Conservation (phyloP, 768 basidiomycete genomes). For the Collybia nuda region DNA sequence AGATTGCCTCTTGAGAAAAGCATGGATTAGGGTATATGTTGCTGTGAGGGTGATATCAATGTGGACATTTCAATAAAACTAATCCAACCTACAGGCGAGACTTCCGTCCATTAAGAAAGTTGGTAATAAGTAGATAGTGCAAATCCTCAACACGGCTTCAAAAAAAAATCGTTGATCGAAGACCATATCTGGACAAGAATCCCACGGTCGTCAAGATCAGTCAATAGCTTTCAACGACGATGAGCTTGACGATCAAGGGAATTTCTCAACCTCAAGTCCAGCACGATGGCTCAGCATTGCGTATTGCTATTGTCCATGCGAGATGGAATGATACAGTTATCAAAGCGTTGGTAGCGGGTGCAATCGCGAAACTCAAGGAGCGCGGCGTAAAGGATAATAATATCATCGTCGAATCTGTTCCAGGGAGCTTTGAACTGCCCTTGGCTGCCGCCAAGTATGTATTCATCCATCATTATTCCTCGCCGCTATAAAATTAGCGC, state of each 20-base stretch:
- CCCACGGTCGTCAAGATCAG: slow-evolving; percentile 28
- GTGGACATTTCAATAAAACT: too few relatives aligned
- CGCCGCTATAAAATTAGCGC: slow-evolving; percentile 9
- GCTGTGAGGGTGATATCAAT: slow-evolving; percentile 34
- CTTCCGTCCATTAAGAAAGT: slow-evolving; percentile 9
- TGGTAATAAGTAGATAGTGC: not conserved
- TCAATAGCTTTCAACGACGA: slow-evolving; percentile 21
- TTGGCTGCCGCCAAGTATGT: slow-evolving; percentile 81
- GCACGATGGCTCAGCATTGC: slow-evolving; percentile 78
- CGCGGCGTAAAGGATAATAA: slow-evolving; percentile 87
- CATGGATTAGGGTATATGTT: slow-evolving; percentile 74
- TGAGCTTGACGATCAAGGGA: slow-evolving; percentile 76
- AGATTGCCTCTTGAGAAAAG: slow-evolving; percentile 65
- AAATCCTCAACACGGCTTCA: not conserved
- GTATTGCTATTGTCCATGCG: slow-evolving; percentile 92
- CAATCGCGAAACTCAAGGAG: slow-evolving; percentile 76
- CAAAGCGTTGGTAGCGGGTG: slow-evolving; percentile 80
- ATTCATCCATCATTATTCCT: slow-evolving; percentile 2
- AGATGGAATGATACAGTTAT: slow-evolving; percentile 94
- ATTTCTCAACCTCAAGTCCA: slow-evolving; percentile 55
- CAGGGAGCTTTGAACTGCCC: slow-evolving; percentile 95
- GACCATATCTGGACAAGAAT: slow-evolving; percentile 16
- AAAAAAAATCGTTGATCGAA: not conserved
- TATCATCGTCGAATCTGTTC: slow-evolving; percentile 89
- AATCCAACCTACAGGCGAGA: slow-evolving; percentile 46